Base-by-base conservation (phyloP, 306 rosid species). In the Clitoria ternatea region DNA sequence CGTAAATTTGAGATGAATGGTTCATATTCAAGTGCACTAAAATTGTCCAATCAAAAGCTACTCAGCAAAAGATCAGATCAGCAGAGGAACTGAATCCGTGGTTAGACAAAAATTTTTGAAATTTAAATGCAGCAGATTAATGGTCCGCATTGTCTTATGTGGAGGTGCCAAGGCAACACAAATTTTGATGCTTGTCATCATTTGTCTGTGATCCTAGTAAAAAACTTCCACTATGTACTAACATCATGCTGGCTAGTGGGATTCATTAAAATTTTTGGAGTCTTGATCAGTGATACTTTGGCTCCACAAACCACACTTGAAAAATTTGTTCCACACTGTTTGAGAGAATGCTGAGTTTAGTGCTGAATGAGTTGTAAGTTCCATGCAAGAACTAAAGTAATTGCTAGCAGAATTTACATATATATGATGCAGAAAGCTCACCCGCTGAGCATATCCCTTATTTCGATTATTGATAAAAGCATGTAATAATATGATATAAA, bases 401-500 rank as follows among this genome's bases (percentile, higher is more conserved):
- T 7, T 60, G n/a, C 13, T 26, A 3, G 48, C 22, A 56, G 32
- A 69, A 49, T 26, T 35, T 45, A 22, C 35, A 55, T 45, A 12
- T 59, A 11, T 22, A 44, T 76, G 45, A 47, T 33, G 24, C 17
- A 29, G 49, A 33, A 33, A 76, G 36, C 67, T 76, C 29, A 35
- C 36, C 8, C n/a, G 56, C 54, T 66, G 30, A 18, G 37, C 7
- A 5, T 20, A 53, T 55, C 11, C 36, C 69, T 13, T 20, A 12
- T 44, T 57, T 47, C 29, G 45, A 64, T 54, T 71, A 27, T 24
- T 54, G 37, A 12, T 36, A 13, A 26, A 47, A 17, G 56, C 30
- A 8, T 73, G 80, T 19, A 53, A 36, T 33, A 22, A 27, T 37
- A 56, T 39, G 32, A 66, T 72, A 66, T 72, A 35, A 15, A 6